Evolutionary conservation across 1,284 basidiomycete genomes (phyloP).

Genomic region (Pseudozyma thailandica): DNA sequence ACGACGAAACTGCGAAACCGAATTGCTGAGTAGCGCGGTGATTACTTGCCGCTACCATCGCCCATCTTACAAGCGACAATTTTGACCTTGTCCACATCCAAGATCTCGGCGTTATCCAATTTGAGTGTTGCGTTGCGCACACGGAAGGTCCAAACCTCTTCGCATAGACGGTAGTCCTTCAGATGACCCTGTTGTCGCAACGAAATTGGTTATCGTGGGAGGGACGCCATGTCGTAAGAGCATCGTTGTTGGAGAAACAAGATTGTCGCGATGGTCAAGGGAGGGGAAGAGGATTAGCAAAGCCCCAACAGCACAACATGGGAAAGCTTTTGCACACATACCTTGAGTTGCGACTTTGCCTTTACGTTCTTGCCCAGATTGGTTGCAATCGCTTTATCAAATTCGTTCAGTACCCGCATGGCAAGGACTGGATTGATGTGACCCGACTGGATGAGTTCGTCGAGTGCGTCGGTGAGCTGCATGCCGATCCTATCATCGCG

Average conservation of each 20-base stretch:
- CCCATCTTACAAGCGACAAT: slow-evolving; percentile 68
- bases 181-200: slow-evolving; percentile 56
- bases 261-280: neutral
- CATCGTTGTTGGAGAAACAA: neutral
- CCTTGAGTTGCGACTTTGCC: slow-evolving; percentile 63
- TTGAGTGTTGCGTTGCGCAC: slow-evolving; percentile 65
- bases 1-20: too few relatives aligned
- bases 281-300: neutral
- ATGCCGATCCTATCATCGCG: slow-evolving; percentile 94
- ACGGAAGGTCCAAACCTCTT: slow-evolving; percentile 67
- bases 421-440: slow-evolving; percentile 97
- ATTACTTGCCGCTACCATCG: slow-evolving; percentile 37
- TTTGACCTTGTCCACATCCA: slow-evolving; percentile 62
- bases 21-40: neutral
- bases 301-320: too few relatives aligned
- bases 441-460: slow-evolving; percentile 96
- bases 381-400: slow-evolving; percentile 66
- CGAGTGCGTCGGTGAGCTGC: slow-evolving; percentile 97
- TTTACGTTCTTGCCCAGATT: slow-evolving; percentile 64
- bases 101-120: slow-evolving; percentile 63
- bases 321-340: too few relatives aligned
- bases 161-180: slow-evolving; percentile 64
- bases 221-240: too few relatives aligned
- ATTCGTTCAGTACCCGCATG: slow-evolving; percentile 84
- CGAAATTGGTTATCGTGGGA: neutral